These are phyloP conservation scores for Francoa sonchifolia DNA, from an alignment of 441 rosid species.

Conservation along the genomic window DNA sequence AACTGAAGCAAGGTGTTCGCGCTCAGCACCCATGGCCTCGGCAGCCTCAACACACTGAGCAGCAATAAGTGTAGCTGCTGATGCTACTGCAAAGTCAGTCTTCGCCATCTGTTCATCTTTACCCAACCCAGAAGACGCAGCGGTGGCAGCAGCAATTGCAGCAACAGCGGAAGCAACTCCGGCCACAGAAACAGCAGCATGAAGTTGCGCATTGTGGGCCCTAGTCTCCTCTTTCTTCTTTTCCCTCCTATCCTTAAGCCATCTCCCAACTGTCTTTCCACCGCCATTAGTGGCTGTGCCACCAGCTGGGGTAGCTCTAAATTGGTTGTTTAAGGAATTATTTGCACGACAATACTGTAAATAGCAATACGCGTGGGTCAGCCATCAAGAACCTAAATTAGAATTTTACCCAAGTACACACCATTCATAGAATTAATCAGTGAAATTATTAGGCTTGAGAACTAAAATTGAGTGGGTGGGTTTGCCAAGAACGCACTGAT, in stretches of 20 bases:
- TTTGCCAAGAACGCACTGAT: too few species aligned
- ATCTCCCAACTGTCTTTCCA: constrained; percentile 76
- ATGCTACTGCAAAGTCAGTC: constrained; percentile 80
- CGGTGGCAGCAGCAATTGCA: constrained; percentile 75
- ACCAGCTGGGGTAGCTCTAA: constrained; percentile 26
- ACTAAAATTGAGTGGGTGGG: too few species aligned
- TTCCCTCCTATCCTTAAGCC: constrained; percentile 81
- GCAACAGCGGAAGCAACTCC: constrained; percentile 88
- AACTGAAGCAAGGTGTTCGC: constrained; percentile 60
- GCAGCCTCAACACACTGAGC: constrained; percentile 92
- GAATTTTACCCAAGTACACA: too few species aligned
- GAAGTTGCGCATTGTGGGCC: constrained; percentile 86
- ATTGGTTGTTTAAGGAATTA: constrained; percentile 11
- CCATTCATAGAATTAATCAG: too few species aligned
- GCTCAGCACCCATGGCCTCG: constrained; percentile 79
- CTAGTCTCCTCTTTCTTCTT: constrained; percentile 78
- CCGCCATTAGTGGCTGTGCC: constrained; percentile 29
- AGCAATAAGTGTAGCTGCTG: constrained; percentile 81
- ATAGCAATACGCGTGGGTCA: too few species aligned
- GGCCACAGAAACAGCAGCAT: constrained; percentile 71
- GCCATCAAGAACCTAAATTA: too few species aligned
- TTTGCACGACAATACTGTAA: not conserved
- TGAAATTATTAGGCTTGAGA: too few species aligned
- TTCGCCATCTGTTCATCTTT: constrained; percentile 76
- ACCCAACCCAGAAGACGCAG: constrained; percentile 46